Conservation (phyloP, 2,329 filamentous ascomycete species). For the Claviceps spartinae region DNA sequence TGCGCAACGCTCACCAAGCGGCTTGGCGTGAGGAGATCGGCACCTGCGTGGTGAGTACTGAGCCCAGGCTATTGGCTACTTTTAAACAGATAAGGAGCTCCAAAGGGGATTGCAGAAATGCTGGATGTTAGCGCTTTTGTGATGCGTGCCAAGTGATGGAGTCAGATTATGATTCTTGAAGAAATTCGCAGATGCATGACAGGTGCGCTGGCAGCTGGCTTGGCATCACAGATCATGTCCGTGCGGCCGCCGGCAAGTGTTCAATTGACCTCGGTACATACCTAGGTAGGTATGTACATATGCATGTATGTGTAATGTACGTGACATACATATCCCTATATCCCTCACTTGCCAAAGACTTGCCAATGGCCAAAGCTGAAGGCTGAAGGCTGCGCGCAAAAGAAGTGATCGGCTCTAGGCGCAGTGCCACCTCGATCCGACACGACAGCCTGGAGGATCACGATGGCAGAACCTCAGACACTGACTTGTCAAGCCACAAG, state of each 20-base stretch:
- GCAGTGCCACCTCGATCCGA: too few relatives aligned
- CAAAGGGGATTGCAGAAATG: background rate
- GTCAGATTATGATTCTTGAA: background rate
- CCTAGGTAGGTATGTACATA: too few relatives aligned
- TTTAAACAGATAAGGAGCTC: background rate
- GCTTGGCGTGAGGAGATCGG: background rate
- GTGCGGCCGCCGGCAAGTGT: background rate
- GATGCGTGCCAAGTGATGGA: background rate
- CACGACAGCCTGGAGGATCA: too few relatives aligned
- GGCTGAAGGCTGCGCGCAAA: too few relatives aligned
- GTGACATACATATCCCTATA: too few relatives aligned
- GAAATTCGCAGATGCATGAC: background rate
- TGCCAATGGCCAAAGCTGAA: too few relatives aligned
- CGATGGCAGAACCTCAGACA: too few relatives aligned
- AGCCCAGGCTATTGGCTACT: background rate
- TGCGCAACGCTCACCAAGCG: background rate
- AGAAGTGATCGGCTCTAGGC: too few relatives aligned
- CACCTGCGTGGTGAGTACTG: background rate
- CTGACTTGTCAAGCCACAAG: too few relatives aligned
- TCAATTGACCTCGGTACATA: background rate
- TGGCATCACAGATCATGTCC: background rate
- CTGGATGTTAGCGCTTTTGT: background rate
- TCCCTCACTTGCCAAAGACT: too few relatives aligned
- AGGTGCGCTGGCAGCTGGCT: background rate
- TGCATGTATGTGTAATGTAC: too few relatives aligned